Conservation (phyloP, 108 stramenopile genomes). For the Chaetoceros tenuissimus region DNA sequence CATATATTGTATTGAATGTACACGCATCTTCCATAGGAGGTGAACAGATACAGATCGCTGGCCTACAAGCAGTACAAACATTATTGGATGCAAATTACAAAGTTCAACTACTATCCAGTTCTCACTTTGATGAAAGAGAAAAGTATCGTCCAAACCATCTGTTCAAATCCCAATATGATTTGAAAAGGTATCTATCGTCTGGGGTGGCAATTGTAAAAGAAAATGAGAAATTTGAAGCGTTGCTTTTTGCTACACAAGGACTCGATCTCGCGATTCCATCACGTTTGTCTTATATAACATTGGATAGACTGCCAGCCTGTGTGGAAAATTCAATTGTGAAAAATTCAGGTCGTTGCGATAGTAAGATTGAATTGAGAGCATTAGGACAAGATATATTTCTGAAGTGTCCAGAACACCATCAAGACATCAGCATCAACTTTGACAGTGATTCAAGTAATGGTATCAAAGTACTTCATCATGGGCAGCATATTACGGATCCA, state of each 20-base stretch:
- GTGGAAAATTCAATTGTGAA: no score
- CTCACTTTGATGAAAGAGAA: conserved; percentile 16
- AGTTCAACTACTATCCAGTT: conserved; percentile 27
- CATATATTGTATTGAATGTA: conserved; percentile 19
- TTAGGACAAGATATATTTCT: no score
- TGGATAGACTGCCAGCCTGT: no score
- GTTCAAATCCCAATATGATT: conserved; percentile 14
- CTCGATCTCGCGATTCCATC: conserved; percentile 53
- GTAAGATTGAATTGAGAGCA: no score
- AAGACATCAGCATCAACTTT: no score
- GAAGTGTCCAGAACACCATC: no score
- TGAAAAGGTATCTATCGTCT: conserved; percentile 15
- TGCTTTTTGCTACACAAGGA: conserved; percentile 52
- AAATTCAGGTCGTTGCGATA: no score
- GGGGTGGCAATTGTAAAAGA: conserved; percentile 5
- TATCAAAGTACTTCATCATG: no score
- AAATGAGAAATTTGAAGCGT: conserved; percentile 9
- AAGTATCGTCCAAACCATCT: conserved; percentile 31
- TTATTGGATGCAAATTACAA: conserved; percentile 29
- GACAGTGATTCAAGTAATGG: no score
- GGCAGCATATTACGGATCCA: no score
- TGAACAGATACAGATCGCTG: conserved; percentile 10
- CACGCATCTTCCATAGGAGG: conserved; percentile 8
- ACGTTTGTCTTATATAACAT: conserved; percentile 7
- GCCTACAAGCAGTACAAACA: conserved; percentile 17